These are phyloP conservation scores for Lycium ferocissimum DNA, from an alignment of 257 asterid species.

Conservation along the genomic window DNA sequence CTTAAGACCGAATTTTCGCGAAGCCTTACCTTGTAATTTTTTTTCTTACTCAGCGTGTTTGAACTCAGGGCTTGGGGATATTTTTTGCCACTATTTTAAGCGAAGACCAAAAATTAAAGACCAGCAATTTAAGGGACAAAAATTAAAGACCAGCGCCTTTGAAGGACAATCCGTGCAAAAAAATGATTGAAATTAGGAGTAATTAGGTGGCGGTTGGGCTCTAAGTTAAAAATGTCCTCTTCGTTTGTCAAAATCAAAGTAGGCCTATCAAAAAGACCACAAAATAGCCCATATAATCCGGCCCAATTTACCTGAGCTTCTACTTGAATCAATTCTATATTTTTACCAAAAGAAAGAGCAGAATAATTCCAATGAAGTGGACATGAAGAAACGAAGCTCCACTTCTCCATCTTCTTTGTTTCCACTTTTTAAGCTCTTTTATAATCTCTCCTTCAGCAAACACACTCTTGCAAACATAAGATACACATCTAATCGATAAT, in stretches of 20 bases:
- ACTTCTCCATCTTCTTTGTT: slow-evolving; percentile 19
- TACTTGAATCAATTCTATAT: slow-evolving; percentile 22
- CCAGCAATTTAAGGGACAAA: too few relatives aligned
- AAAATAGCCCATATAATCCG: slow-evolving; percentile 30
- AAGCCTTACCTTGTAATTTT: too few relatives aligned
- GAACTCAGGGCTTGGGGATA: too few relatives aligned
- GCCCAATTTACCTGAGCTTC: slow-evolving; percentile 38
- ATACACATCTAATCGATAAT: background rate
- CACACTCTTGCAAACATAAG: background rate
- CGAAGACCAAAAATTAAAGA: too few relatives aligned
- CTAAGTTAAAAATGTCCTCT: background rate
- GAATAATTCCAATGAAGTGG: slow-evolving; percentile 73
- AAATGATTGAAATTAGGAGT: background rate
- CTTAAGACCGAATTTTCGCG: too few relatives aligned
- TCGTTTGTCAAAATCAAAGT: background rate
- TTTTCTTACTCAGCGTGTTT: too few relatives aligned
- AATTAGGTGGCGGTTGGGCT: background rate
- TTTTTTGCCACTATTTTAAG: too few relatives aligned
- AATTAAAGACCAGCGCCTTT: too few relatives aligned
- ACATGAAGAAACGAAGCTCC: slow-evolving; percentile 84
- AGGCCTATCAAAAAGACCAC: slow-evolving; percentile 17
- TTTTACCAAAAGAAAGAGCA: slow-evolving; percentile 29
- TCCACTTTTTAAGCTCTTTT: slow-evolving; percentile 24
- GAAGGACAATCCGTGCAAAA: too few relatives aligned
- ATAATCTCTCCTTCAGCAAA: slow-evolving; percentile 21